Evolutionary conservation across 768 basidiomycete genomes (phyloP).

Genomic region (Gloeopeniophorella convolvens): DNA sequence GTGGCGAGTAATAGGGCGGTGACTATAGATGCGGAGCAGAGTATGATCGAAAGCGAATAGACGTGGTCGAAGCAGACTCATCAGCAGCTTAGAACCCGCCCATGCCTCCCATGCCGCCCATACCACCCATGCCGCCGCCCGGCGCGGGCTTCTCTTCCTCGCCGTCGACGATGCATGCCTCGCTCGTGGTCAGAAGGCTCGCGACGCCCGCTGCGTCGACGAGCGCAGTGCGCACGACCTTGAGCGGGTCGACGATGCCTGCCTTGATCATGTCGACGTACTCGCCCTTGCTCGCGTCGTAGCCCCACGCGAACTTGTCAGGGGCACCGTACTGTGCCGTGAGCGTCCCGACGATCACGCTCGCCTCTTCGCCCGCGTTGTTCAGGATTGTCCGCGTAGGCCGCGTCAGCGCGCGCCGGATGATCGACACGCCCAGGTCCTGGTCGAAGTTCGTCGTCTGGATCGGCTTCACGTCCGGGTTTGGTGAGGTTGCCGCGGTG

Average conservation of each 20-base stretch:
- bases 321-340: slow-evolving; percentile 57
- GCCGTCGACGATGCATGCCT: slow-evolving; percentile 87
- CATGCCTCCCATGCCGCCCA: slow-evolving; percentile 62
- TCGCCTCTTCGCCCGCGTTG: slow-evolving; percentile 93
- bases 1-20: no score
- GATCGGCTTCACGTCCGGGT: slow-evolving; percentile 59
- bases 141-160: slow-evolving; percentile 67
- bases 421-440: slow-evolving; percentile 90
- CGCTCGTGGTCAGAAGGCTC: slow-evolving; percentile 85
- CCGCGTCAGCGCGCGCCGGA: slow-evolving; percentile 75
- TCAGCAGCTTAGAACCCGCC: slow-evolving; percentile 36
- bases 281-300: slow-evolving; percentile 88
- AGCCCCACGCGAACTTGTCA: slow-evolving; percentile 83
- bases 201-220: slow-evolving; percentile 94
- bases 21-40: not conserved
- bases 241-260: slow-evolving; percentile 93
- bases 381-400: slow-evolving; percentile 84
- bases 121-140: slow-evolving; percentile 41
- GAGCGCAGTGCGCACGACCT: slow-evolving; percentile 91
- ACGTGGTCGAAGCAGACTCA: no score
- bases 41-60: not conserved
- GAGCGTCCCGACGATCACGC: slow-evolving; percentile 87
- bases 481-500: slow-evolving; percentile 30
- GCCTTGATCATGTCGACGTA: slow-evolving; percentile 92
- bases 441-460: slow-evolving; percentile 92